These are phyloP conservation scores for Vachellia pachyceras DNA, from an alignment of 306 rosid genomes.

Conservation along the genomic window DNA sequence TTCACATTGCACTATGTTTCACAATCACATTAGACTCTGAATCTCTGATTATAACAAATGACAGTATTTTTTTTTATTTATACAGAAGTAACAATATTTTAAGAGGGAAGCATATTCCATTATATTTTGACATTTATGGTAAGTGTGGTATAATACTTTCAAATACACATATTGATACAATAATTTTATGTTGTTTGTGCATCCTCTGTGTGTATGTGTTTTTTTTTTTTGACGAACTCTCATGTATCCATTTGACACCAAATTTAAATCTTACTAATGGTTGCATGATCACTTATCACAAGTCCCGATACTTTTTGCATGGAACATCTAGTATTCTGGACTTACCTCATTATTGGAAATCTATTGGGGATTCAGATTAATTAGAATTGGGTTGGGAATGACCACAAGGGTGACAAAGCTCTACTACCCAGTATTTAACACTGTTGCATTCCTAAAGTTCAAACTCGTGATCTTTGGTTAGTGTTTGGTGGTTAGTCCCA, in stretches of 20 bases:
- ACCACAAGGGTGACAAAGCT: too few species aligned
- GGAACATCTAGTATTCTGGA: too few species aligned
- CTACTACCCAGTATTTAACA: too few species aligned
- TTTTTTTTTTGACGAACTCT: neutral
- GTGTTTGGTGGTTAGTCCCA: too few species aligned
- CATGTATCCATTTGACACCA: neutral
- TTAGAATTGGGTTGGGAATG: too few species aligned
- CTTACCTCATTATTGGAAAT: too few species aligned
- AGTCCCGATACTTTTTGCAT: neutral
- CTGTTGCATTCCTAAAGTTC: neutral
- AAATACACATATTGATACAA: neutral
- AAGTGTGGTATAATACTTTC: neutral
- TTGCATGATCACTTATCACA: neutral
- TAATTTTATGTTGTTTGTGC: neutral
- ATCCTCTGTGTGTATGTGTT: neutral
- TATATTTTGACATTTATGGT: neutral
- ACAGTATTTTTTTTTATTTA: neutral
- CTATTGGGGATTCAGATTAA: too few species aligned
- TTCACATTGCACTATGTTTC: neutral
- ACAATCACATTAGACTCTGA: neutral
- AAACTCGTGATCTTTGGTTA: too few species aligned
- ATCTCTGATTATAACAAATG: neutral
- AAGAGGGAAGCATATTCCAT: neutral
- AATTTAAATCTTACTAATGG: neutral
- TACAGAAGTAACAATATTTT: neutral